phyloP scores from a whole-genome alignment of 2,329 filamentous ascomycete species.

The Scedosporium dehoogii region DNA sequence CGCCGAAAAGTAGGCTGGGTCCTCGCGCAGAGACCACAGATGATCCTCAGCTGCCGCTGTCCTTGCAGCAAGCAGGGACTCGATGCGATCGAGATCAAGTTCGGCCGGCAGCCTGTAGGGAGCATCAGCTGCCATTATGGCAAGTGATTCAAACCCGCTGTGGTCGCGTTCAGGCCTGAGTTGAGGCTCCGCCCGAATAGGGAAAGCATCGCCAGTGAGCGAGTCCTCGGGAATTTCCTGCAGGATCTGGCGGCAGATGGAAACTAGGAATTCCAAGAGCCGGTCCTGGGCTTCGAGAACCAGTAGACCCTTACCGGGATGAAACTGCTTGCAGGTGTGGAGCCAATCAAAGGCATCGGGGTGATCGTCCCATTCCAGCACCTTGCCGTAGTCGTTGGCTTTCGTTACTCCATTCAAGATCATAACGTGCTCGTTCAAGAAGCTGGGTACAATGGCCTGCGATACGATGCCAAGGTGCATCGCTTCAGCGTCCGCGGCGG shows the following conservation, averaged over 20 bases:
- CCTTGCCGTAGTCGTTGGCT: constrained; percentile 23
- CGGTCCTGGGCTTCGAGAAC: constrained; percentile 41
- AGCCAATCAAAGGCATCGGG: constrained; percentile 27
- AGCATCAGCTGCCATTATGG: constrained; percentile 33
- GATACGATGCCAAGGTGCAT: constrained; percentile 20
- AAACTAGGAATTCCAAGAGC: constrained; percentile 36
- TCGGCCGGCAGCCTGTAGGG: constrained; percentile 39
- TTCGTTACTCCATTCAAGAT: constrained; percentile 19
- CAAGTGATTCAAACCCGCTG: constrained; percentile 25
- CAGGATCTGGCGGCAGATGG: constrained; percentile 35
- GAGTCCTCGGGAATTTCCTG: constrained; percentile 33
- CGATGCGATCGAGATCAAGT: constrained; percentile 35
- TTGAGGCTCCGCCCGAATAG: constrained; percentile 27
- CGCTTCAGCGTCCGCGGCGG: constrained; percentile 28
- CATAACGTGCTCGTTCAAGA: constrained; percentile 23
- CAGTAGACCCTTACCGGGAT: constrained; percentile 35
- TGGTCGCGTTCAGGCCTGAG: constrained; percentile 18
- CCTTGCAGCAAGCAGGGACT: constrained; percentile 31
- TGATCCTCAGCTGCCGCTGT: constrained; percentile 38
- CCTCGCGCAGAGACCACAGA: constrained; percentile 44
- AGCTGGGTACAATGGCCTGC: constrained; percentile 14
- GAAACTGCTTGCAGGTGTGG: constrained; percentile 22
- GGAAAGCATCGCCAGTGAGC: constrained; percentile 18
- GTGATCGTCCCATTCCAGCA: constrained; percentile 23
- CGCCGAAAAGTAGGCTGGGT: constrained; percentile 45